Conservation (phyloP, 345 rosid genomes). For the Clarkia xantiana region DNA sequence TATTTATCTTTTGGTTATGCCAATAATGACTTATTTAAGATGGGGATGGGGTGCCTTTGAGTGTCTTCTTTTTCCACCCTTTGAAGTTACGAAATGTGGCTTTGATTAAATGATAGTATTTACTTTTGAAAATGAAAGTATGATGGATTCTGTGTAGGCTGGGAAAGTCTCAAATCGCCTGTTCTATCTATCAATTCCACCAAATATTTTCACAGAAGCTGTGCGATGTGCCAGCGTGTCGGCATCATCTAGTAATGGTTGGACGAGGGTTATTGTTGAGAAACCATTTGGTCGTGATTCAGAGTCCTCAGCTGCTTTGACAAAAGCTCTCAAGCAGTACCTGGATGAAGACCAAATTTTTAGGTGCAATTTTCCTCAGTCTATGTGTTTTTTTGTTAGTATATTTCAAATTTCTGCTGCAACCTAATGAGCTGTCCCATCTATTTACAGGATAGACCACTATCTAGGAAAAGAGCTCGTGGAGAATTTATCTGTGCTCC, state of each 20-base stretch:
- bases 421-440: slow-evolving; percentile 9
- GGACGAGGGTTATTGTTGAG: slow-evolving; percentile 98
- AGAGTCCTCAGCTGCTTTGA: slow-evolving; percentile 89
- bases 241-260: slow-evolving; percentile 82
- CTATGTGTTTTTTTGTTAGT: background rate
- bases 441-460: slow-evolving; percentile 76
- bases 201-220: slow-evolving; percentile 85
- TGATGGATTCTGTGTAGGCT: slow-evolving; percentile 27
- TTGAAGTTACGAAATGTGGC: no score
- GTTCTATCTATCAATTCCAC: slow-evolving; percentile 87
- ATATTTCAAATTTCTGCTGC: background rate
- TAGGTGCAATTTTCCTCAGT: slow-evolving; percentile 29
- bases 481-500: slow-evolving; percentile 89
- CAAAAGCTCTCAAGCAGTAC: slow-evolving; percentile 69
- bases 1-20: background rate
- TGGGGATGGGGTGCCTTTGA: background rate
- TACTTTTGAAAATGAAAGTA: no score
- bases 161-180: slow-evolving; percentile 81
- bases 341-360: slow-evolving; percentile 88
- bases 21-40: background rate
- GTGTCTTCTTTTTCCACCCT: no score
- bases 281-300: slow-evolving; percentile 99
- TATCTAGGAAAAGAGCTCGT: slow-evolving; percentile 97
- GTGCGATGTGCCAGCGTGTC: slow-evolving; percentile 83
- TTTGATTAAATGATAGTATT: background rate